phyloP scores from a whole-genome alignment of 257 asterid species.

The Oldenlandia corymbosa region DNA sequence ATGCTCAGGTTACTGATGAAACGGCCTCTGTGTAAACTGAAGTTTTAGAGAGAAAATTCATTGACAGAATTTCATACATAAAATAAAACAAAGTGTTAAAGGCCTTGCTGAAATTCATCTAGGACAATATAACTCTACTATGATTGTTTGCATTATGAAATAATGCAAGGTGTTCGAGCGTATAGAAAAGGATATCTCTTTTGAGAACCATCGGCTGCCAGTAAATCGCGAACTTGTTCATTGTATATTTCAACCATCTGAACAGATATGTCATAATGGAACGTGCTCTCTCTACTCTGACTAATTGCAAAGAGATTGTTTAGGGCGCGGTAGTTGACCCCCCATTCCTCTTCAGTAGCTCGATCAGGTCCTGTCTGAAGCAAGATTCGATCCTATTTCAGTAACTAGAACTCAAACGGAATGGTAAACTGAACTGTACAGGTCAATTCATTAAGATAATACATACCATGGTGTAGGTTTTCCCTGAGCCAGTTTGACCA shows the following conservation, averaged over 20 bases:
- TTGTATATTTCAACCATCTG: constrained; percentile 97
- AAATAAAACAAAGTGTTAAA: neutral
- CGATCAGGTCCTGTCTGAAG: constrained; percentile 83
- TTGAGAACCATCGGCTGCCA: constrained; percentile 51
- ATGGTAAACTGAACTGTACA: neutral
- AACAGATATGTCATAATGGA: constrained; percentile 64
- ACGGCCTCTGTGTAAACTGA: too few species aligned
- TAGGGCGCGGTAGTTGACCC: constrained; percentile 88
- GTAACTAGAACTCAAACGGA: constrained; percentile 6
- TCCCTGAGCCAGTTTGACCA: constrained; percentile 98
- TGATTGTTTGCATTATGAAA: neutral
- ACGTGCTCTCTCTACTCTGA: constrained; percentile 47
- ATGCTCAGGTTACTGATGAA: too few species aligned
- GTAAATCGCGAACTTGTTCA: constrained; percentile 96
- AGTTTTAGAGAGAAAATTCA: too few species aligned
- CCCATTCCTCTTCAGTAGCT: constrained; percentile 84
- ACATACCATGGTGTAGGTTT: constrained; percentile 90
- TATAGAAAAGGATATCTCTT: constrained; percentile 73
- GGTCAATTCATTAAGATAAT: neutral
- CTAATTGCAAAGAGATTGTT: constrained; percentile 73
- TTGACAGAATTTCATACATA: neutral
- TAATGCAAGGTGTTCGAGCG: neutral
- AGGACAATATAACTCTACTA: neutral
- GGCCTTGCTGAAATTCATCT: neutral
- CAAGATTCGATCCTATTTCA: constrained; percentile 16